phyloP scores from a whole-genome alignment of 2,329 filamentous ascomycete species.

The Trichoderma sp. region DNA sequence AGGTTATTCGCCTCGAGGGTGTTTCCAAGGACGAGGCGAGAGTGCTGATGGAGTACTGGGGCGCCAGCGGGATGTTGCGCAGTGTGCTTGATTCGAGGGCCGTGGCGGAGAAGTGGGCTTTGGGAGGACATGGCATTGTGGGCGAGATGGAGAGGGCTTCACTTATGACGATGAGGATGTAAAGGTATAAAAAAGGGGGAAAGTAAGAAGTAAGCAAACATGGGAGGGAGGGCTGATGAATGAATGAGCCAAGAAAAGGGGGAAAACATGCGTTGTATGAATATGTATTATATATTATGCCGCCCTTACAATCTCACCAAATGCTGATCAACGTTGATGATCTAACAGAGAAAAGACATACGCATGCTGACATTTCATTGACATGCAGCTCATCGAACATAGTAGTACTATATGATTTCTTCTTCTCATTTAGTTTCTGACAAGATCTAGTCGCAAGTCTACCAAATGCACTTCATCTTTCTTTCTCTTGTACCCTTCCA shows the following conservation, averaged over 20 bases:
- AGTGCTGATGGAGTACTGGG: conserved; percentile 89
- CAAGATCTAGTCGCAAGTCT: conserved; percentile 17
- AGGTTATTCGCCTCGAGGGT: conserved; percentile 60
- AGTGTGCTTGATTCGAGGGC: conserved; percentile 65
- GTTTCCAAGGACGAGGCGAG: conserved; percentile 72
- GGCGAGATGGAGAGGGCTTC: conserved; percentile 77
- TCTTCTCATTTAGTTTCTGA: background rate
- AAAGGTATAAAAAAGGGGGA: conserved; percentile 15
- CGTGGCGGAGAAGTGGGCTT: conserved; percentile 78
- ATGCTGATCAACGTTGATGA: background rate
- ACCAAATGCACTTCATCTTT: conserved; percentile 14
- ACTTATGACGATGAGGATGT: conserved; percentile 49
- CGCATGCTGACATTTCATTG: background rate
- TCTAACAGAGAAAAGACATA: background rate
- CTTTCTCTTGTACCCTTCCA: background rate
- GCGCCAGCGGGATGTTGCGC: conserved; percentile 75
- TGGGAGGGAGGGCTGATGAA: background rate
- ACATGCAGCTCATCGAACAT: background rate
- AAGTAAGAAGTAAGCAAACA: background rate
- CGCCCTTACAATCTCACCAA: conserved; percentile 4
- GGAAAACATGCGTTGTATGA: conserved; percentile 14
- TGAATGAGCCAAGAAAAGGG: background rate
- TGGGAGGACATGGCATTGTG: conserved; percentile 76
- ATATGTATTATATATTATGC: conserved; percentile 18
- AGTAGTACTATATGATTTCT: background rate